Conservation (phyloP, 177 flowering plant species). For the Vitis hybrid region DNA sequence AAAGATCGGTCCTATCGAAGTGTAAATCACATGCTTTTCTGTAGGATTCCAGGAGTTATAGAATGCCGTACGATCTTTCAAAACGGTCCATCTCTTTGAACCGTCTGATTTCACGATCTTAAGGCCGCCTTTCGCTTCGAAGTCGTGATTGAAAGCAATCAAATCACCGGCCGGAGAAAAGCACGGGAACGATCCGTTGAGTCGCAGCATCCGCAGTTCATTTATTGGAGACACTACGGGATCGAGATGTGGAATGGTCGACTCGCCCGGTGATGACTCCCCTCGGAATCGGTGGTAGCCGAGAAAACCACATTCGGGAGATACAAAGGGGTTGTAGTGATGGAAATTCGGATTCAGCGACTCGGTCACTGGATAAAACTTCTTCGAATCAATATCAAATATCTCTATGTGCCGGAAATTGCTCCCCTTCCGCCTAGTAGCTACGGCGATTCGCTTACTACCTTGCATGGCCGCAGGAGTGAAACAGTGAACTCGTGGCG, state of each 20-base stretch:
- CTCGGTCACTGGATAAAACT: constrained; percentile 58
- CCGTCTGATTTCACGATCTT: constrained; percentile 64
- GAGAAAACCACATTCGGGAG: constrained; percentile 46
- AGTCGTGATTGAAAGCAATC: constrained; percentile 57
- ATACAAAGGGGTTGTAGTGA: constrained; percentile 88
- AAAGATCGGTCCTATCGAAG: constrained; percentile 79
- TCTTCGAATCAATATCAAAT: constrained; percentile 41
- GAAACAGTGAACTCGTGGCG: constrained; percentile 78
- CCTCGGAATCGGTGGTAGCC: constrained; percentile 93
- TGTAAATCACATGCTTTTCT: constrained; percentile 60
- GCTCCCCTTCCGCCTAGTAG: constrained; percentile 62
- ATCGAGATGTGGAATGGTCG: constrained; percentile 54
- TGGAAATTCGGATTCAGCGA: constrained; percentile 56
- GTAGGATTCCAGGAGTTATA: constrained; percentile 66
- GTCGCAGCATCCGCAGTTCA: constrained; percentile 48
- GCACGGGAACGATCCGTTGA: constrained; percentile 66
- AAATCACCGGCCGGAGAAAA: constrained; percentile 54
- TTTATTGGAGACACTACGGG: constrained; percentile 56
- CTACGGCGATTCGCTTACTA: constrained; percentile 55
- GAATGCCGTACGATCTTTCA: constrained; percentile 52
- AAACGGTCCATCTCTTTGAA: constrained; percentile 61
- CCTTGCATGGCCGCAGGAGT: constrained; percentile 74
- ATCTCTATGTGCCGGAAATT: constrained; percentile 73
- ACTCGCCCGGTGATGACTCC: constrained; percentile 47
- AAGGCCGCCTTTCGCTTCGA: constrained; percentile 38